Evolutionary conservation across 2,329 filamentous ascomycete species (phyloP), one percentile per base, ranked within the genome.

Genomic region (Sclerotinia borealis): DNA sequence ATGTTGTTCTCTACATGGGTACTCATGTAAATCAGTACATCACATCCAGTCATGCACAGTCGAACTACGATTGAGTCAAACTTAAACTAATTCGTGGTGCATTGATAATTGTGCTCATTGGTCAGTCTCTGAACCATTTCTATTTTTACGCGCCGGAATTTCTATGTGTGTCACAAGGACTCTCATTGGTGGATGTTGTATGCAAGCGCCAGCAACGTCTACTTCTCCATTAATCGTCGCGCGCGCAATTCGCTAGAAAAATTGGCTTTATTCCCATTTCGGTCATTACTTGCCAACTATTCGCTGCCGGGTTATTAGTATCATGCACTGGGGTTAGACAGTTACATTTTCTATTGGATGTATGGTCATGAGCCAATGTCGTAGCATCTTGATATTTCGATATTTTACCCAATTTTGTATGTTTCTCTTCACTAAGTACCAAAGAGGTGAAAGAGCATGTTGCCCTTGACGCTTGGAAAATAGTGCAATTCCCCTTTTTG

Each of bases 111-210:
- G 31, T 56, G 10, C 11, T 19, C 19, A 39, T 43, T 34, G 54
- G 54, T 34, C 27, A 45, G 13, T 45, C 27, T 56, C 5, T 45
- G n/a, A 13, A 45, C 13, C 19, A 36, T 49, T 54, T 61, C 59
- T 52, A 54, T 54, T 49, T 63, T 63, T 63, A 63, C 60, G 60
- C 60, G 60, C 60, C 49, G n/a, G n/a, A 58, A 45, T 51, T 48
- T 58, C 19, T 39, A 8, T 52, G 36, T 39, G 55, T 41, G 22
- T 45, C 34, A 39, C 29, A n/a, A 47, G 47, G 19, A 15, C 8
- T 43, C 25, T 52, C 17, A 63, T 63, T 63, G 61, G 61, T 25
- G n/a, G 36, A 25, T 45, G 27, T 7, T 59, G 55, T 45, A 63
- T 39, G 55, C 54, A 63, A 60, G 47, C 54, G 61, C 61, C 37